A percentile compares a stretch with the other conserved stretches of the same genome.
Evolutionary conservation across 345 rosid species (phyloP).

Genomic region (Linum lewisii): DNA sequence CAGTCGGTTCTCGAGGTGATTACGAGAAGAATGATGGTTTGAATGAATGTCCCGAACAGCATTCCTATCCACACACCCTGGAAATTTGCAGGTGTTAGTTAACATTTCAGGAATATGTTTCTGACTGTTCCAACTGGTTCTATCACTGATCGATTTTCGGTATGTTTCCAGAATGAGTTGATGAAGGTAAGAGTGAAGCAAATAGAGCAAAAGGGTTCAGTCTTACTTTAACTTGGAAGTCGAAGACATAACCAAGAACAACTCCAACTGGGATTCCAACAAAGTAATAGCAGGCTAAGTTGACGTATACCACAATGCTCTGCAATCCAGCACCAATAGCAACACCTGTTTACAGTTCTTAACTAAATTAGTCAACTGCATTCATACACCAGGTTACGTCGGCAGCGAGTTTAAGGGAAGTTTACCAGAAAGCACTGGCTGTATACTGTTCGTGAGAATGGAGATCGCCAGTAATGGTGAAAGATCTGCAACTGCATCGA

Average conservation of each 20-base stretch:
- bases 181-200: too few relatives aligned
- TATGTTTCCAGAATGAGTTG: too few relatives aligned
- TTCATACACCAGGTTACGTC: not conserved
- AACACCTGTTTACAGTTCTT: slow-evolving; percentile 33
- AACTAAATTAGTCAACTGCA: not conserved
- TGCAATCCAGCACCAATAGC: slow-evolving; percentile 81
- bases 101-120: not conserved
- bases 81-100: not conserved
- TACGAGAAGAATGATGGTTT: slow-evolving; percentile 46
- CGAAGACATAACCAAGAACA: slow-evolving; percentile 42
- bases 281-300: slow-evolving; percentile 42
- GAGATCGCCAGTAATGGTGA: slow-evolving; percentile 65
- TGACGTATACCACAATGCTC: slow-evolving; percentile 44
- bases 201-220: not conserved
- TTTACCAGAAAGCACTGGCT: slow-evolving; percentile 77
- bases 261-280: slow-evolving; percentile 60
- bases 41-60: slow-evolving; percentile 58
- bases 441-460: slow-evolving; percentile 68
- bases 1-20: slow-evolving; percentile 60
- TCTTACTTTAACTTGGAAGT: slow-evolving; percentile 42
- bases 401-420: not conserved
- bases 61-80: slow-evolving; percentile 84
- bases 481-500: slow-evolving; percentile 47
- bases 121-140: too few relatives aligned
- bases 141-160: too few relatives aligned